Conservation (phyloP, 179 eudicot genomes). For the Nepenthes alata region DNA sequence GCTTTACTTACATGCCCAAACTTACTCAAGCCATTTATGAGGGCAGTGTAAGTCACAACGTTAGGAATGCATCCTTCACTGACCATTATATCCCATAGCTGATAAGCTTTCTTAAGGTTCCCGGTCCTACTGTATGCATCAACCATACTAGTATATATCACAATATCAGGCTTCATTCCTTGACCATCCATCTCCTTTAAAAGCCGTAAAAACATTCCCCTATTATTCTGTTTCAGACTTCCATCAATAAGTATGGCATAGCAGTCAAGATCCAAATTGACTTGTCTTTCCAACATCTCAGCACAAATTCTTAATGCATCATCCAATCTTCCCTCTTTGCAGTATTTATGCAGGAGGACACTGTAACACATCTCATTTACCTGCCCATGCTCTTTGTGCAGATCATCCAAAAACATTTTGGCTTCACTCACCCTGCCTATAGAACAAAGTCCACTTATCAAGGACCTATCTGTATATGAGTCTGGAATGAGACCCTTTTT, state of each 20-base stretch:
- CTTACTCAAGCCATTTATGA: slow-evolving; percentile 59
- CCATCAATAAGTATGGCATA: slow-evolving; percentile 61
- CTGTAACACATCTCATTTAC: slow-evolving; percentile 65
- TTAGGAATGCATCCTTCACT: slow-evolving; percentile 64
- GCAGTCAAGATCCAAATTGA: slow-evolving; percentile 57
- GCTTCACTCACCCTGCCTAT: slow-evolving; percentile 52
- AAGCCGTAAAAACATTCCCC: slow-evolving; percentile 22
- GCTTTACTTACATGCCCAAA: slow-evolving; percentile 52
- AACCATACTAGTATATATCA: slow-evolving; percentile 56
- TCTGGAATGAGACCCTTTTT: slow-evolving; percentile 67
- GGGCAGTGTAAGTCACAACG: slow-evolving; percentile 55
- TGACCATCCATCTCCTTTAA: slow-evolving; percentile 50
- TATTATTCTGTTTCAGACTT: slow-evolving; percentile 33
- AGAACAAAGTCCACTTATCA: slow-evolving; percentile 65
- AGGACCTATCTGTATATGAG: slow-evolving; percentile 62
- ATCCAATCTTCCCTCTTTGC: slow-evolving; percentile 50
- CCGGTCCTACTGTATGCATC: slow-evolving; percentile 57
- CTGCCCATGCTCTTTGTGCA: slow-evolving; percentile 31
- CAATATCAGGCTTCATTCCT: slow-evolving; percentile 63
- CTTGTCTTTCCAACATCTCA: slow-evolving; percentile 52
- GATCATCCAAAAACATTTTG: slow-evolving; percentile 47
- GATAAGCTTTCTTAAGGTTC: slow-evolving; percentile 50
- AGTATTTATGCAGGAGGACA: slow-evolving; percentile 54
- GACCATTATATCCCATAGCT: slow-evolving; percentile 57
- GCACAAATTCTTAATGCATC: slow-evolving; percentile 49